phyloP scores from a whole-genome alignment of 345 rosid genomes.

The Eucalyptus victrix region DNA sequence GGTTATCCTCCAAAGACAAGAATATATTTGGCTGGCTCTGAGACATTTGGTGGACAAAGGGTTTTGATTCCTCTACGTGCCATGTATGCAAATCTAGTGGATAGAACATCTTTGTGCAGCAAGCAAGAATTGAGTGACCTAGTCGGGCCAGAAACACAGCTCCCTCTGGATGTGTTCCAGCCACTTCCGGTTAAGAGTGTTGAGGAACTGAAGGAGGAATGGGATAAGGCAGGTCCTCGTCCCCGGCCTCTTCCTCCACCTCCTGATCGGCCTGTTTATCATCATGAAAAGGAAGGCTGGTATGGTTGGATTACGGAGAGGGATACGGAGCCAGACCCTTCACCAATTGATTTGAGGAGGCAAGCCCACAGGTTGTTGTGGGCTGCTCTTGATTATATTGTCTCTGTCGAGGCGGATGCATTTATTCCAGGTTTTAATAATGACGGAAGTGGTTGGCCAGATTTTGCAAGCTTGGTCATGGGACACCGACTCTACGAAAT shows the following conservation, averaged over 20 bases:
- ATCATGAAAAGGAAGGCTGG: constrained; percentile 98
- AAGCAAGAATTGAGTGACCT: constrained; percentile 56
- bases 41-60: constrained; percentile 94
- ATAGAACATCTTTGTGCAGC: constrained; percentile 73
- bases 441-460: constrained; percentile 85
- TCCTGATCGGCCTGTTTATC: constrained; percentile 87
- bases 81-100: constrained; percentile 71
- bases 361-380: constrained; percentile 88
- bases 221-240: constrained; percentile 94
- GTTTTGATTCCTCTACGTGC: constrained; percentile 85
- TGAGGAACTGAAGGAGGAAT: constrained; percentile 62
- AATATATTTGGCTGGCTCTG: constrained; percentile 90
- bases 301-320: constrained; percentile 88
- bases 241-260: constrained; percentile 99
- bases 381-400: constrained; percentile 93
- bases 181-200: constrained; percentile 48
- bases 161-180: constrained; percentile 31
- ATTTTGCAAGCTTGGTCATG: constrained; percentile 93
- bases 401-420: constrained; percentile 89
- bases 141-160: constrained; percentile 75
- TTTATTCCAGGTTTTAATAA: constrained; percentile 83
- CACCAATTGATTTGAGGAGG: constrained; percentile 63
- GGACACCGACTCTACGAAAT: constrained; percentile 93
- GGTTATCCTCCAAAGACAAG: constrained; percentile 83
- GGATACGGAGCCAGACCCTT: constrained; percentile 73